A percentile compares a stretch with the other conserved stretches of the same genome.
These are phyloP conservation scores for Syzygium aqueum DNA, from an alignment of 345 rosid species.

Conservation along the genomic window DNA sequence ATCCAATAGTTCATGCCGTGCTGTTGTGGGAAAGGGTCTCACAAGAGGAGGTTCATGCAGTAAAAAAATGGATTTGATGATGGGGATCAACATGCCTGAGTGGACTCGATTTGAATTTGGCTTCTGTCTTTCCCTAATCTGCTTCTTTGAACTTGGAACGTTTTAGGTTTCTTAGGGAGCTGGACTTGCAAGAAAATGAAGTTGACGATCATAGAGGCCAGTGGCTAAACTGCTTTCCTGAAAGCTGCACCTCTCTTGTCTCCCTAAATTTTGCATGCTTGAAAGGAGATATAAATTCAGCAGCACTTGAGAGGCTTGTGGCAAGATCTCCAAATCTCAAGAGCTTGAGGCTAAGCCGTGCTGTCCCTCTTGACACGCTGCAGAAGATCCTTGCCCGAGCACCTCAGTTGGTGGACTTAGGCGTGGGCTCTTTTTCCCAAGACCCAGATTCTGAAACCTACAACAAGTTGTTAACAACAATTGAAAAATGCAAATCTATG, in stretches of 20 bases:
- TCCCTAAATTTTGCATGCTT: slow-evolving; percentile 92
- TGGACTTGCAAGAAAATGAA: slow-evolving; percentile 96
- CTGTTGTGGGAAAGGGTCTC: background rate
- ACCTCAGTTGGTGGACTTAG: slow-evolving; percentile 72
- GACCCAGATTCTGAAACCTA: slow-evolving; percentile 60
- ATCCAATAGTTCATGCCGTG: background rate
- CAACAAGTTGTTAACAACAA: slow-evolving; percentile 30
- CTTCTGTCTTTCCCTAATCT: background rate
- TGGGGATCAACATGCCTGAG: background rate
- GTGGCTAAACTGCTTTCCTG: slow-evolving; percentile 91
- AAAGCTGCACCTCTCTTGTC: slow-evolving; percentile 59
- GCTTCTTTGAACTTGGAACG: background rate
- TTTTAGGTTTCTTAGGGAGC: slow-evolving; percentile 71
- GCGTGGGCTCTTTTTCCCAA: slow-evolving; percentile 71
- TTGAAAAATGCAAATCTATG: slow-evolving; percentile 44
- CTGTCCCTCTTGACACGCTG: slow-evolving; percentile 66
- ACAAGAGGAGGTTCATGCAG: background rate
- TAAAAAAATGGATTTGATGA: background rate
- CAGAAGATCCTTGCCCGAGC: slow-evolving; percentile 54
- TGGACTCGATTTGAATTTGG: background rate
- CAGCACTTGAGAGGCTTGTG: slow-evolving; percentile 80
- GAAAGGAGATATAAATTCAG: slow-evolving; percentile 66
- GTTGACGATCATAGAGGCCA: slow-evolving; percentile 89
- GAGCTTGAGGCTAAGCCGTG: slow-evolving; percentile 74
- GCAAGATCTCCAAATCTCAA: slow-evolving; percentile 82